These are phyloP conservation scores for Aristolochia californica DNA, from an alignment of 164 flowering plant genomes.

Conservation along the genomic window DNA sequence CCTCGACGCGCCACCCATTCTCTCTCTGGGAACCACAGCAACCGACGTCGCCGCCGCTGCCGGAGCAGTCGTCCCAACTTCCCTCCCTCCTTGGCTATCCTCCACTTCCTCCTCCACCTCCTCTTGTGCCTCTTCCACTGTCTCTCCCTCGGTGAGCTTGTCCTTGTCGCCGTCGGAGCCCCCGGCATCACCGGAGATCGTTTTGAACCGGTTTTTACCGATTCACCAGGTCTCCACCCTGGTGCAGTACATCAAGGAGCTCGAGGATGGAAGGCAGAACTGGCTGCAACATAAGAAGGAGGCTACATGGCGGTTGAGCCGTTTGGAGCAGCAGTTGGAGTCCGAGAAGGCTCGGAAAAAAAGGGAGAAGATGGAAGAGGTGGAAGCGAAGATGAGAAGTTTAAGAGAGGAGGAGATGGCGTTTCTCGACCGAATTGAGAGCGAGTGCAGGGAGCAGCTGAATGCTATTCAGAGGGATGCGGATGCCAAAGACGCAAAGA, in stretches of 20 bases:
- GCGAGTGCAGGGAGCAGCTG: slow-evolving; percentile 25
- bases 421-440: slow-evolving; percentile 16
- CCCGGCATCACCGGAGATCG: background rate
- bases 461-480: slow-evolving; percentile 22
- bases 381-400: slow-evolving; percentile 24
- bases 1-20: slow-evolving; percentile 12
- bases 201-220: slow-evolving; percentile 2
- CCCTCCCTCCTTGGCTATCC: slow-evolving; percentile 17
- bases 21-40: slow-evolving; percentile 10
- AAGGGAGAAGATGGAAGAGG: slow-evolving; percentile 33
- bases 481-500: slow-evolving; percentile 25
- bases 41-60: background rate
- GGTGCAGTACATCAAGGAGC: slow-evolving; percentile 21
- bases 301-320: slow-evolving; percentile 31
- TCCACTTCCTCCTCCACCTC: slow-evolving; percentile 11
- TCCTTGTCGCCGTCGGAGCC: slow-evolving; percentile 17
- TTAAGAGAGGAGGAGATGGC: slow-evolving; percentile 28
- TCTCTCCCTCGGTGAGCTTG: slow-evolving; percentile 19
- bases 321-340: slow-evolving; percentile 37
- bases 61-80: background rate
- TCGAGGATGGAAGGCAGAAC: slow-evolving; percentile 27
- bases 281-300: slow-evolving; percentile 39
- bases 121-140: slow-evolving; percentile 10
- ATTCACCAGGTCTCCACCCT: slow-evolving; percentile 11
- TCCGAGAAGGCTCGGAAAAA: slow-evolving; percentile 29